Evolutionary conservation across 139 green algal species (phyloP).

Genomic region (Ettlia oleoabundans): DNA sequence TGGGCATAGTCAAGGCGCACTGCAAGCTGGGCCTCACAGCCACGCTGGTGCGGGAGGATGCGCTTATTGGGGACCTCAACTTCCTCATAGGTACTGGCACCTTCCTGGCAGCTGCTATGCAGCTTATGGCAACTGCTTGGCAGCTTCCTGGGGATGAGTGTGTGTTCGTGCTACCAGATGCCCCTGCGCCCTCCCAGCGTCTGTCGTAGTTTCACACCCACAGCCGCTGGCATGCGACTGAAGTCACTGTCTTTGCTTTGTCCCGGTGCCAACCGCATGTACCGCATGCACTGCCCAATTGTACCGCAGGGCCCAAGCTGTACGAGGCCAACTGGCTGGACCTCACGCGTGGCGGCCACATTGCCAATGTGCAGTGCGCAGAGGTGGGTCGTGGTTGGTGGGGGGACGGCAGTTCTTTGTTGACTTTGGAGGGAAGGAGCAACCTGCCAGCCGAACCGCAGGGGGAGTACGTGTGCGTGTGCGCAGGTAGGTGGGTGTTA

Average conservation of each 20-base stretch:
- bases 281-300: neutral
- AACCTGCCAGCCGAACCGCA: no score
- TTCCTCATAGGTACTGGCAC: constrained; percentile 99
- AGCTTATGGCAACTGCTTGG: no score
- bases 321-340: constrained; percentile 99
- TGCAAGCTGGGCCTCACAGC: constrained; percentile 98
- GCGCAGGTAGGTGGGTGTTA: no score
- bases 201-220: no score
- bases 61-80: constrained; percentile 96
- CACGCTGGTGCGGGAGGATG: constrained; percentile 97
- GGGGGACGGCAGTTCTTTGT: neutral
- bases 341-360: constrained; percentile 93
- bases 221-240: no score
- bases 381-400: constrained; percentile 59
- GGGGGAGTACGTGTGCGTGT: no score
- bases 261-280: no score
- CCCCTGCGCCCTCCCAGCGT: no score
- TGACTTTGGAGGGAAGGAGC: neutral
- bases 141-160: no score
- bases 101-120: no score
- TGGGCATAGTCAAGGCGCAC: constrained; percentile 94
- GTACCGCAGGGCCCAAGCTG: constrained; percentile 86
- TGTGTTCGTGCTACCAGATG: no score
- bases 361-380: constrained; percentile 98
- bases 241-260: no score